A percentile compares a stretch with the other conserved stretches of the same genome.
These are phyloP conservation scores for Colletotrichum magnum DNA, from an alignment of 2,329 filamentous ascomycete genomes.

Conservation along the genomic window DNA sequence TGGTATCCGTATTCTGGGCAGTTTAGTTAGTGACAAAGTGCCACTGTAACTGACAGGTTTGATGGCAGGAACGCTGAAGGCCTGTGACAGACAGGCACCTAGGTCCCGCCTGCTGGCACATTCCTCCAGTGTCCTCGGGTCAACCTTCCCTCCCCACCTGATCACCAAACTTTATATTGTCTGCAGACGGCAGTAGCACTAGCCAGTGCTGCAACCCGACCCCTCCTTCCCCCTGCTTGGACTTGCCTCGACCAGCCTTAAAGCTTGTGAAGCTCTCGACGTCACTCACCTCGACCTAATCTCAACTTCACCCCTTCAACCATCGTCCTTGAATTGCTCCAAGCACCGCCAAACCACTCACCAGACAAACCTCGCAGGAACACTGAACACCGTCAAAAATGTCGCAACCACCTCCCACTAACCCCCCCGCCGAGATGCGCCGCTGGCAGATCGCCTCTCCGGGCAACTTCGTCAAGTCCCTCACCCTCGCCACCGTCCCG, in stretches of 20 bases:
- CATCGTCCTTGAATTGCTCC: background rate
- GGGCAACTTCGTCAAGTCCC: slow-evolving; percentile 50
- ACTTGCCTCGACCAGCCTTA: too few species aligned
- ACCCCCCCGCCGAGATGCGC: slow-evolving; percentile 32
- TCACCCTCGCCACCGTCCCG: slow-evolving; percentile 46
- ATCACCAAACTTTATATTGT: slow-evolving; percentile 27
- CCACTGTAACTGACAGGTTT: too few species aligned
- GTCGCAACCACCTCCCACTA: slow-evolving; percentile 9
- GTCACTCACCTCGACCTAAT: slow-evolving; percentile 4
- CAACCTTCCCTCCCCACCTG: slow-evolving; percentile 5
- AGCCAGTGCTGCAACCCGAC: background rate
- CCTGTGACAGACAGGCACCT: too few species aligned
- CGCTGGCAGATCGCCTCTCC: slow-evolving; percentile 43
- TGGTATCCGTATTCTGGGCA: too few species aligned
- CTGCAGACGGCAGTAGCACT: background rate
- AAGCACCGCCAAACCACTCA: background rate
- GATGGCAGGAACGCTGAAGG: too few species aligned
- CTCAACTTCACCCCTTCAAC: background rate
- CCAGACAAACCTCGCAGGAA: too few species aligned
- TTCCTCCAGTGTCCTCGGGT: background rate
- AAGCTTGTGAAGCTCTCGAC: slow-evolving; percentile 7
- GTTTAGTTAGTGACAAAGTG: too few species aligned
- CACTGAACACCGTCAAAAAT: background rate
- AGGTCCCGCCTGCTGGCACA: background rate
- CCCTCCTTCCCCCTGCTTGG: too few species aligned